These are phyloP conservation scores for Aspergillus conjunctus DNA, from an alignment of 495 filamentous ascomycete species.

Conservation along the genomic window DNA sequence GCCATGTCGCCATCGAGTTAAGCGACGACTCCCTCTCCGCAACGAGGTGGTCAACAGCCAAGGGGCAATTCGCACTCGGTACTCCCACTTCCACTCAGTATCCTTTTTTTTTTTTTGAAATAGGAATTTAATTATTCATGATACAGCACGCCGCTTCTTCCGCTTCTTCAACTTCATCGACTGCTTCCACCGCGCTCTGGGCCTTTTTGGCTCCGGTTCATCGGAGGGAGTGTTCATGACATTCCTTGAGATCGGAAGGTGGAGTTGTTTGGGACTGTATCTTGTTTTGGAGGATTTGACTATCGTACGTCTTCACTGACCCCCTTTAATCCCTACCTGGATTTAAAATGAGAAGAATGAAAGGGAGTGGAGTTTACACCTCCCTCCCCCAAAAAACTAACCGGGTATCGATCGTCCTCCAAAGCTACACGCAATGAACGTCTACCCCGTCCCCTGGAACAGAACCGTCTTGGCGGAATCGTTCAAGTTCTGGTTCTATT, in stretches of 20 bases:
- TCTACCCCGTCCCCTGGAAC: conserved; percentile 41
- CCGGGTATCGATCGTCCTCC: conserved; percentile 14
- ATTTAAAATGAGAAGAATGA: too few species aligned
- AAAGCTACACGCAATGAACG: conserved; percentile 51
- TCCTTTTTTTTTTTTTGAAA: neutral
- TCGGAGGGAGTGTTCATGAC: conserved; percentile 23
- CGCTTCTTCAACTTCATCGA: conserved; percentile 66
- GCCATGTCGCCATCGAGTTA: conserved; percentile 51
- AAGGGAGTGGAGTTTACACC: too few species aligned
- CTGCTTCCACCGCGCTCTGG: conserved; percentile 53
- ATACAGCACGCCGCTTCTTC: conserved; percentile 55
- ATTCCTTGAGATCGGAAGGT: conserved; percentile 38
- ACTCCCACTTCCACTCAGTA: neutral
- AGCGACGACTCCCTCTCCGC: conserved; percentile 29
- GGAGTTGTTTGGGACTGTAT: conserved; percentile 44
- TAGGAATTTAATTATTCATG: conserved; percentile 2
- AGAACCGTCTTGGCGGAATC: conserved; percentile 48
- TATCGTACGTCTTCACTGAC: conserved; percentile 32
- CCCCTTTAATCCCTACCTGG: too few species aligned
- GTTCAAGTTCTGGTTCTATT: conserved; percentile 67
- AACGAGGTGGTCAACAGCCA: conserved; percentile 32
- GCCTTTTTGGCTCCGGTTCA: conserved; percentile 23
- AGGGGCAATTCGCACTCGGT: conserved; percentile 41
- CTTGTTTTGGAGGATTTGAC: conserved; percentile 45
- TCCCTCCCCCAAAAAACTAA: neutral